Base-by-base conservation (phyloP, 1,139 yeast genomes). In the Magnusiomyces clavatus region DNA sequence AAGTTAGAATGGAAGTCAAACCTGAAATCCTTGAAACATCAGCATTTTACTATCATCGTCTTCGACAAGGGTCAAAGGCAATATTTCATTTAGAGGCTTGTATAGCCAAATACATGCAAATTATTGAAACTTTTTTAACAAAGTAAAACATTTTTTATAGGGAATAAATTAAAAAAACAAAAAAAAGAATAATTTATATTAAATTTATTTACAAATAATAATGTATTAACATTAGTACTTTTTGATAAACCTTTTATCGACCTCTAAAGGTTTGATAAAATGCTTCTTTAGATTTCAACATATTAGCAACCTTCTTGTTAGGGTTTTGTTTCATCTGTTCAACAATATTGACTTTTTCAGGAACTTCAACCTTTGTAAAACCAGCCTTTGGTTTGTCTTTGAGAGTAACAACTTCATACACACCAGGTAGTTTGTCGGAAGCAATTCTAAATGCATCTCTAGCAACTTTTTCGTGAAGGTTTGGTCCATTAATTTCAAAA, bases 21-120 rank as follows among this genome's bases (percentile, higher is more conserved):
- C 66, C 75, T 10, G 76, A 73, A 14, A 73, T 92, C 48, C 80
- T 87, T n/a, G 78, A 78, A 13, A 71, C 81, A 34, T 90, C 88
- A 1, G 79, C 96, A 1, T 64, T 75, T 4, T 92, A 84, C 66
- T 97, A 92, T 64, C 97, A 92, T 64, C 78, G 99, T 54, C 74
- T 92, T 56, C 80, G 92, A 57, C 73, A 86, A 56, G 98, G 98
- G 1, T 79, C 78, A 58, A 92, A 92, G 67, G 86, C 92, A 45
- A 92, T 92, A 14, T 92, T 88, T 69, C 99, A 92, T 67, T 72
- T 92, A 54, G 99, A 92, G 69, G 98, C 97, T 1, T 92, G 88
- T 66, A 80, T 86, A 16, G 97, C 97, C 1, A 84, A 80, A 64
- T 80, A 82, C 1, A 92, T 92, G 97, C 81, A 83, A 43, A 73